These are phyloP conservation scores for Hypoxylon sp. DNA, from an alignment of 2,329 filamentous ascomycete genomes.

Conservation along the genomic window DNA sequence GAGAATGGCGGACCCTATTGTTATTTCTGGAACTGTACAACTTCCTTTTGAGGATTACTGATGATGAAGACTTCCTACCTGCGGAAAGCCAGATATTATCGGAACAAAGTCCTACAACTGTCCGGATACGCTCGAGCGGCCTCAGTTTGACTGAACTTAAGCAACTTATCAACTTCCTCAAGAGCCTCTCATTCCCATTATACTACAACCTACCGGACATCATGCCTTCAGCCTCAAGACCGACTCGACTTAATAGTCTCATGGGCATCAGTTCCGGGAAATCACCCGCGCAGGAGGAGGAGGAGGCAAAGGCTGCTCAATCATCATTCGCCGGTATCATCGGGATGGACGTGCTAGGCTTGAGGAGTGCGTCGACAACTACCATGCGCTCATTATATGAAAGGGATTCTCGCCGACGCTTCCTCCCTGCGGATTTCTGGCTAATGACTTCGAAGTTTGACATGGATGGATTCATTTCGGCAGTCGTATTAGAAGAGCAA, in stretches of 20 bases:
- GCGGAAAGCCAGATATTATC: conserved; percentile 60
- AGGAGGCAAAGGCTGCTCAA: conserved; percentile 31
- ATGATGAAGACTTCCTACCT: conserved; percentile 95
- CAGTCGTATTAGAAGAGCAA: conserved; percentile 90
- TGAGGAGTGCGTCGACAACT: conserved; percentile 84
- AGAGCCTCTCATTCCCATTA: conserved; percentile 89
- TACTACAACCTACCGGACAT: conserved; percentile 85
- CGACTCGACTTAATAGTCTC: conserved; percentile 43
- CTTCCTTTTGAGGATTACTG: conserved; percentile 91
- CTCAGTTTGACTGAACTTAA: conserved; percentile 80
- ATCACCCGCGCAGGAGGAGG: conserved; percentile 28
- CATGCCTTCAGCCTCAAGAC: conserved; percentile 50
- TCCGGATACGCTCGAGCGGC: conserved; percentile 73
- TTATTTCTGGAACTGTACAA: conserved; percentile 95
- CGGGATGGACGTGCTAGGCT: conserved; percentile 81
- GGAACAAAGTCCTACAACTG: conserved; percentile 59
- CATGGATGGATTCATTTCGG: conserved; percentile 87
- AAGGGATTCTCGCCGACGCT: conserved; percentile 88
- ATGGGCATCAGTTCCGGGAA: conserved; percentile 42
- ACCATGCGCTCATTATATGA: conserved; percentile 92
- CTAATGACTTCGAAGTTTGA: conserved; percentile 91
- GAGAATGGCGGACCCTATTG: conserved; percentile 90
- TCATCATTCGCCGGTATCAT: conserved; percentile 64
- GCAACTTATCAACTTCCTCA: conserved; percentile 84
- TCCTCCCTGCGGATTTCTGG: conserved; percentile 89